These are phyloP conservation scores for Kuraishia hungarica DNA, from an alignment of 805 yeast genomes.

Conservation along the genomic window DNA sequence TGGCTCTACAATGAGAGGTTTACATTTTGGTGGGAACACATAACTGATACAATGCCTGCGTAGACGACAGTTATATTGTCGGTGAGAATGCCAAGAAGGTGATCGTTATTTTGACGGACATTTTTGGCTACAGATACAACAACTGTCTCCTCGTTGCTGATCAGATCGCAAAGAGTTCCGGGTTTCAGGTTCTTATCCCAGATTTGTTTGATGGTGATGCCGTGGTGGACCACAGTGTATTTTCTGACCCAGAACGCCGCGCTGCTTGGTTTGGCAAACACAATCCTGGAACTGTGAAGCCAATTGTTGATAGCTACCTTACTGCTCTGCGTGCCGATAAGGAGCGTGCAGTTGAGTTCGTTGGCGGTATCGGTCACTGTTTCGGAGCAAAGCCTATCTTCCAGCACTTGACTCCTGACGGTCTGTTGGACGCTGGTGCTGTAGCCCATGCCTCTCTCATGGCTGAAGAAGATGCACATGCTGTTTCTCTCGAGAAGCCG, in stretches of 20 bases:
- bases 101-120: slow-evolving; percentile 60
- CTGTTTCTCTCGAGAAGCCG: slow-evolving; percentile 40
- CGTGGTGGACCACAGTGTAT: slow-evolving; percentile 7
- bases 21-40: background rate
- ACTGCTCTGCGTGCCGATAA: background rate
- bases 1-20: background rate
- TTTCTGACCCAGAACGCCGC: slow-evolving; percentile 23
- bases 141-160: slow-evolving; percentile 65
- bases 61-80: background rate
- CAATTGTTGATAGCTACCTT: background rate
- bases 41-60: background rate
- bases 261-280: slow-evolving; percentile 24
- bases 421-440: slow-evolving; percentile 49
- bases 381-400: slow-evolving; percentile 72
- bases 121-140: slow-evolving; percentile 51
- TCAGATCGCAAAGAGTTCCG: slow-evolving; percentile 41
- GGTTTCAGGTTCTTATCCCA: slow-evolving; percentile 66
- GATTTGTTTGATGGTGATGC: slow-evolving; percentile 48
- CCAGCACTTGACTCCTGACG: slow-evolving; percentile 35
- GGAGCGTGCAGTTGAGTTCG: slow-evolving; percentile 1
- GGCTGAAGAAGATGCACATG: slow-evolving; percentile 54
- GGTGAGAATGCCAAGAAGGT: slow-evolving; percentile 26
- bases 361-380: slow-evolving; percentile 63
- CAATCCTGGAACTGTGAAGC: background rate
- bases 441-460: slow-evolving; percentile 81